Percentiles rank a stretch among this genome's conserved stretches.
These are phyloP conservation scores for Helicostylum pulchrum DNA, from an alignment of 192 early-diverging fungal species.

Conservation along the genomic window DNA sequence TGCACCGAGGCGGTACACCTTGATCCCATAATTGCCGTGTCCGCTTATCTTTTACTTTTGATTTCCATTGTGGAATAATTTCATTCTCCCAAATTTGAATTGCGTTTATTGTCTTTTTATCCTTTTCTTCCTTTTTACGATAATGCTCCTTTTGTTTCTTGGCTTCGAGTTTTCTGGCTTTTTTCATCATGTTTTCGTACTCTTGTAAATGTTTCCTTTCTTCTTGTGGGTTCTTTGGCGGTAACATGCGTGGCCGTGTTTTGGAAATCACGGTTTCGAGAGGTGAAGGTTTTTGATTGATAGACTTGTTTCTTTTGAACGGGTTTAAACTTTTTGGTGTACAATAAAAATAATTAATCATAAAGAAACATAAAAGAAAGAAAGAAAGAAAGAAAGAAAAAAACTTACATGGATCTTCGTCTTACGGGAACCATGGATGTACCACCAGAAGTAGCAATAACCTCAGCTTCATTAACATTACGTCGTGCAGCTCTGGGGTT, in stretches of 20 bases:
- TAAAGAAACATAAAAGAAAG: too few species aligned
- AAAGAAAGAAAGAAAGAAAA: too few species aligned
- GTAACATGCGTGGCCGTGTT: constrained; percentile 39
- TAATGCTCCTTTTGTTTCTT: constrained; percentile 33
- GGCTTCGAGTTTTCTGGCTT: constrained; percentile 33
- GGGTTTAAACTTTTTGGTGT: constrained; percentile 25
- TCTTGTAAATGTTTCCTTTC: constrained; percentile 41
- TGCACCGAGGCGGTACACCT: constrained; percentile 42
- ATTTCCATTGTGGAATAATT: constrained; percentile 39
- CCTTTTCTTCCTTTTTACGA: constrained; percentile 34
- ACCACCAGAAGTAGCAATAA: constrained; percentile 30
- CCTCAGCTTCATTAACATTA: constrained; percentile 25
- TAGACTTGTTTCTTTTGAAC: constrained; percentile 18
- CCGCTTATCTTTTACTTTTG: constrained; percentile 35
- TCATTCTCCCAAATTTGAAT: constrained; percentile 36
- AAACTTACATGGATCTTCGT: constrained; percentile 31
- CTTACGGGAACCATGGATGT: constrained; percentile 9
- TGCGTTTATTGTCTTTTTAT: constrained; percentile 31
- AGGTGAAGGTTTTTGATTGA: constrained; percentile 33
- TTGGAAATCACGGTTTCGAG: constrained; percentile 40
- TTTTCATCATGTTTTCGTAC: constrained; percentile 43
- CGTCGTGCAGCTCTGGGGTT: constrained; percentile 23
- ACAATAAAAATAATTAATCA: background rate
- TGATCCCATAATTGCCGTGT: constrained; percentile 37
- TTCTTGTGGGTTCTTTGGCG: constrained; percentile 39